These are phyloP conservation scores for Inosperma sp. DNA, from an alignment of 768 basidiomycete genomes.

Conservation along the genomic window DNA sequence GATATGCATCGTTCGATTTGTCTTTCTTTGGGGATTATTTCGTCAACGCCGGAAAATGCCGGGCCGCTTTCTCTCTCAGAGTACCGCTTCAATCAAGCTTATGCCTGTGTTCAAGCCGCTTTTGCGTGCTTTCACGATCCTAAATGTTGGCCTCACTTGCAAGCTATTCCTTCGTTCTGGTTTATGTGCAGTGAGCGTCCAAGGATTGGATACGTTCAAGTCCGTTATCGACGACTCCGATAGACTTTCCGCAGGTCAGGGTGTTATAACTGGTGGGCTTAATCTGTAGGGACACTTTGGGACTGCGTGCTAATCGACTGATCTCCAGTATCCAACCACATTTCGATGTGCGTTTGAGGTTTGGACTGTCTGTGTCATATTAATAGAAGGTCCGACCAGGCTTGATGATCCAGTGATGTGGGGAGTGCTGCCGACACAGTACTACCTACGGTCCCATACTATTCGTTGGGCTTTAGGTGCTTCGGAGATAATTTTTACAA, in stretches of 20 bases:
- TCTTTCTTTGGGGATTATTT: too few relatives aligned
- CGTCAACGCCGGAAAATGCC: slow-evolving; percentile 6
- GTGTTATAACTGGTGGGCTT: slow-evolving; percentile 66
- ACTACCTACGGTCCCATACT: slow-evolving; percentile 52
- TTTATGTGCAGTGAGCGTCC: slow-evolving; percentile 63
- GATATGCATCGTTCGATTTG: slow-evolving; percentile 11
- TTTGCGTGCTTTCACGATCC: slow-evolving; percentile 53
- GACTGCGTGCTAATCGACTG: slow-evolving; percentile 8
- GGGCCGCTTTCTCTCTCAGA: slow-evolving; percentile 9
- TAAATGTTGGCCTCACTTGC: slow-evolving; percentile 68
- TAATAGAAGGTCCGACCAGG: slow-evolving; percentile 37
- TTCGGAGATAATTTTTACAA: slow-evolving; percentile 92
- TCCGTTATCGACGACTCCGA: slow-evolving; percentile 51
- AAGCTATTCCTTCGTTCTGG: slow-evolving; percentile 71
- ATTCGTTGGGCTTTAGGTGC: slow-evolving; percentile 93
- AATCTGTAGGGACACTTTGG: slow-evolving; percentile 9
- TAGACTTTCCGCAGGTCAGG: slow-evolving; percentile 45
- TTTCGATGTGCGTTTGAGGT: slow-evolving; percentile 68
- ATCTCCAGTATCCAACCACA: slow-evolving; percentile 79
- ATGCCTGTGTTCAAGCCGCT: slow-evolving; percentile 34
- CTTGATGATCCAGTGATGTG: slow-evolving; percentile 84
- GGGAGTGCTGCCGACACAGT: slow-evolving; percentile 71
- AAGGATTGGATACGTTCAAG: slow-evolving; percentile 61
- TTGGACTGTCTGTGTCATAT: slow-evolving; percentile 5
- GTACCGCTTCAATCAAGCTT: slow-evolving; percentile 21